phyloP scores from a whole-genome alignment of 202 grass and related monocot species.

The Elaeis oleifera region DNA sequence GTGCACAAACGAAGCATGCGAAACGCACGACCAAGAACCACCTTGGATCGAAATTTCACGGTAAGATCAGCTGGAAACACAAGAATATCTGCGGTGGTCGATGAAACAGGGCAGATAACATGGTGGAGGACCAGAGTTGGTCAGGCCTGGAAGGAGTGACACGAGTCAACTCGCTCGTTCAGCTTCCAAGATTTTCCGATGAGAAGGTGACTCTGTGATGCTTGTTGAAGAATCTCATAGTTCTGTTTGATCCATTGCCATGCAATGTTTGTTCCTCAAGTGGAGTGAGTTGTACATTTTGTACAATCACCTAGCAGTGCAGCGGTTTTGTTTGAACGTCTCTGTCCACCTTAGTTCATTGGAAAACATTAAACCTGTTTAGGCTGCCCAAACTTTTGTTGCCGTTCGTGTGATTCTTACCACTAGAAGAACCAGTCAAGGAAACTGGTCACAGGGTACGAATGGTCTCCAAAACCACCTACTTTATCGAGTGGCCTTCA shows the following conservation, averaged over 20 bases:
- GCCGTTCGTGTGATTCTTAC: not conserved
- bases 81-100: conserved; percentile 30
- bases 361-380: not conserved
- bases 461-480: too few relatives aligned
- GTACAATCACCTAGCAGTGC: conserved; percentile 10
- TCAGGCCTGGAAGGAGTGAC: conserved; percentile 83
- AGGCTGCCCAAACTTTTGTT: conserved; percentile 1
- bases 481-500: too few relatives aligned
- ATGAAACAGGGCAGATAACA: conserved; percentile 23
- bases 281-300: conserved; percentile 44
- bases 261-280: conserved; percentile 29
- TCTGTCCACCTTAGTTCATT: not conserved
- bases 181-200: conserved; percentile 89
- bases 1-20: conserved; percentile 36
- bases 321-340: conserved; percentile 3
- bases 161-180: conserved; percentile 86
- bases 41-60: conserved; percentile 74
- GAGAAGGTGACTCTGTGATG: conserved; percentile 46
- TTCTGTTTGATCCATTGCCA: conserved; percentile 16
- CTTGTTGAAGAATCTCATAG: not conserved
- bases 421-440: too few relatives aligned
- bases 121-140: conserved; percentile 47
- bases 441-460: too few relatives aligned
- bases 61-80: conserved; percentile 48
- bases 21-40: conserved; percentile 34